Evolutionary conservation across 306 rosid species (phyloP).

Genomic region (Comarum palustre): DNA sequence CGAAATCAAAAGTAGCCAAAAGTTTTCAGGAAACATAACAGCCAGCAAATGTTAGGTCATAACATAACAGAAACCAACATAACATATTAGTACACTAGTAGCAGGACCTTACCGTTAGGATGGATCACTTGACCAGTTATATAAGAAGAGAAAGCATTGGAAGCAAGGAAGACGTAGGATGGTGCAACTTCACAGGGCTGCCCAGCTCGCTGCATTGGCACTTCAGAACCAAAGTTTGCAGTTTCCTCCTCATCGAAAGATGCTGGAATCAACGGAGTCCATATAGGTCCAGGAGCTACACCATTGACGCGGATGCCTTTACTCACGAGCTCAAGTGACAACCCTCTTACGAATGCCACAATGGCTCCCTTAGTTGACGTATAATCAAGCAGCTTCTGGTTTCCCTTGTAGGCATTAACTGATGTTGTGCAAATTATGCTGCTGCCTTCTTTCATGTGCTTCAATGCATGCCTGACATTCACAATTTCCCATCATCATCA

Average conservation of each 20-base stretch:
- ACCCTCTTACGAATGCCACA: slow-evolving; percentile 66
- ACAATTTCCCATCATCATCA: not conserved
- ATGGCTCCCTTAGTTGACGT: slow-evolving; percentile 70
- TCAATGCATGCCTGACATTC: slow-evolving; percentile 54
- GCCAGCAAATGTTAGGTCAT: not conserved
- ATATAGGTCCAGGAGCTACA: slow-evolving; percentile 83
- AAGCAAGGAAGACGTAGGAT: slow-evolving; percentile 56
- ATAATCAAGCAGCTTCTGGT: slow-evolving; percentile 46
- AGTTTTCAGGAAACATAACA: not conserved
- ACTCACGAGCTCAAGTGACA: slow-evolving; percentile 50
- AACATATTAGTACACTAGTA: not conserved
- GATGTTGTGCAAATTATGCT: slow-evolving; percentile 72
- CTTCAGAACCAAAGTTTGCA: slow-evolving; percentile 38
- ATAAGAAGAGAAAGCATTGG: slow-evolving; percentile 65
- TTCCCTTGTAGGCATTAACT: slow-evolving; percentile 61
- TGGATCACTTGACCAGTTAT: slow-evolving; percentile 79
- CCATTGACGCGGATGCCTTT: slow-evolving; percentile 70
- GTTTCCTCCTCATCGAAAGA: slow-evolving; percentile 35
- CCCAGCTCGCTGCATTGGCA: slow-evolving; percentile 72
- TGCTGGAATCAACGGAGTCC: slow-evolving; percentile 64
- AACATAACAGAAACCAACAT: not conserved
- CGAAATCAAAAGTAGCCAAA: not conserved
- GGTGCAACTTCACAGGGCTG: slow-evolving; percentile 79
- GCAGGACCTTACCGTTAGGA: slow-evolving; percentile 50
- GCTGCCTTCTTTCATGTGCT: slow-evolving; percentile 80